Evolutionary conservation across 2,329 filamentous ascomycete genomes (phyloP).

Genomic region (Curvularia lunata): DNA sequence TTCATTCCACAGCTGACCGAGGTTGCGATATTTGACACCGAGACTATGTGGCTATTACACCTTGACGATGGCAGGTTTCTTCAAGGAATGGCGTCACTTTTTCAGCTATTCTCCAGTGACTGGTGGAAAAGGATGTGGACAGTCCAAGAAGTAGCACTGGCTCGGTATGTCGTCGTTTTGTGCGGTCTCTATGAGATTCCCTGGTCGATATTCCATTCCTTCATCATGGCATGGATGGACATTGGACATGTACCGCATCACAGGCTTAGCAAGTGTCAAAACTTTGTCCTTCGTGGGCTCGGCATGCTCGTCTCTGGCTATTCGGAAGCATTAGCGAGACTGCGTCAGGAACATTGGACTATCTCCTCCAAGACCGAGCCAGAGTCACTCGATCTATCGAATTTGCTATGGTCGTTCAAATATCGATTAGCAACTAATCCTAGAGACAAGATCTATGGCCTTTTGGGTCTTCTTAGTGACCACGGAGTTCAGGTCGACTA

Average conservation of each 20-base stretch:
- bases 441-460: constrained; percentile 4
- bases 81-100: background rate
- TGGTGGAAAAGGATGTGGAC: background rate
- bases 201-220: background rate
- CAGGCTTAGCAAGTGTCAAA: background rate
- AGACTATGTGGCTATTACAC: background rate
- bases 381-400: background rate
- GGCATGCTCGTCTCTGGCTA: background rate
- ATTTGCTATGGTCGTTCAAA: constrained; percentile 1
- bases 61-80: background rate
- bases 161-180: background rate
- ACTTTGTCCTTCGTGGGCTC: background rate
- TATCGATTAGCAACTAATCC: background rate
- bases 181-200: background rate
- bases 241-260: background rate
- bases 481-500: constrained; percentile 2
- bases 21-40: background rate
- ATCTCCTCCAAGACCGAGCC: background rate
- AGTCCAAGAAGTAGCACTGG: background rate
- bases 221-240: background rate
- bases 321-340: background rate
- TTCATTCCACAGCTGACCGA: background rate
- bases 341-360: background rate
- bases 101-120: no score
- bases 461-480: background rate